Conservation (phyloP, 176 grass and related monocot genomes). For the Eleusine indica region DNA sequence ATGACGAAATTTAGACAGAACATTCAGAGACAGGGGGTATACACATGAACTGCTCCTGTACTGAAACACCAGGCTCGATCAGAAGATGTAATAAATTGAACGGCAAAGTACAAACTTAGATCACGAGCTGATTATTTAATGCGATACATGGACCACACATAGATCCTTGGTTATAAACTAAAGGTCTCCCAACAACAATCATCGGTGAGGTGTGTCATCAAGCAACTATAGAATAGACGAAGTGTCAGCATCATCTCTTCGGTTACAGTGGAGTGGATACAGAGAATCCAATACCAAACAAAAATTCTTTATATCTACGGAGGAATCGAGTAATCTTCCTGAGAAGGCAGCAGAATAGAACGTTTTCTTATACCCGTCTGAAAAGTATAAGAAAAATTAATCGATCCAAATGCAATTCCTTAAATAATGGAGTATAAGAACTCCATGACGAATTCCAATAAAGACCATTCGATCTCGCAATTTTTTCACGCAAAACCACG, state of each 20-base stretch:
- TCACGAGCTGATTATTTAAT: constrained; percentile 26
- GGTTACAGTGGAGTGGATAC: neutral
- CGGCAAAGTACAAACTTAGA: constrained; percentile 20
- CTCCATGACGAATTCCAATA: constrained; percentile 1
- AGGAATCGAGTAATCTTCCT: neutral
- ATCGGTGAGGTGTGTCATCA: neutral
- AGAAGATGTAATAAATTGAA: constrained; percentile 15
- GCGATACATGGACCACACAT: constrained; percentile 13
- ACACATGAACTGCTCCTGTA: neutral
- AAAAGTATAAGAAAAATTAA: neutral
- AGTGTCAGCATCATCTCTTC: neutral
- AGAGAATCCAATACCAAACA: neutral
- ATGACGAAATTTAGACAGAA: neutral
- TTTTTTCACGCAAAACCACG: neutral
- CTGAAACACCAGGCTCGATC: neutral
- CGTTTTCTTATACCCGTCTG: neutral
- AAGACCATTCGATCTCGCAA: constrained; percentile 11
- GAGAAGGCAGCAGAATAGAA: neutral
- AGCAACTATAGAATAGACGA: constrained; percentile 14
- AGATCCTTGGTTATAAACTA: constrained; percentile 37
- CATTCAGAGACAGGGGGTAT: neutral
- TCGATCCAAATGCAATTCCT: neutral
- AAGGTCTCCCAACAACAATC: constrained; percentile 3
- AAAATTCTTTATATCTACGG: neutral
- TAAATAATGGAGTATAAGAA: neutral